Percentiles rank a stretch among this genome's conserved stretches.
Conservation (phyloP, 306 rosid species). For the Begonia peltatifolia region DNA sequence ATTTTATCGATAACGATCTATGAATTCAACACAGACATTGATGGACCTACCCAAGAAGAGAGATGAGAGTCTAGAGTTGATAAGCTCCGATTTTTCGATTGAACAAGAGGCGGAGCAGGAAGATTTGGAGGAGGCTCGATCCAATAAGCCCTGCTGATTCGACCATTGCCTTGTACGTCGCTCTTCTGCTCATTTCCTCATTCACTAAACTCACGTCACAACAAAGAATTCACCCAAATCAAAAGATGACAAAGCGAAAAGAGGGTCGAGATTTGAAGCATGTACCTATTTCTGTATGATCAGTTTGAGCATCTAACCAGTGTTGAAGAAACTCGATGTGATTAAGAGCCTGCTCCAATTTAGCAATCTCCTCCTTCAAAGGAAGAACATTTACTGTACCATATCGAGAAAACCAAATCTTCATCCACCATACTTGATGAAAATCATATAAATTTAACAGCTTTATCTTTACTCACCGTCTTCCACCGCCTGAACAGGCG, state of each 20-base stretch:
- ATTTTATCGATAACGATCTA: background rate
- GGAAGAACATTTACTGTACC: constrained; percentile 75
- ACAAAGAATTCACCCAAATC: background rate
- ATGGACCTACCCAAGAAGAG: background rate
- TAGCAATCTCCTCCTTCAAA: constrained; percentile 61
- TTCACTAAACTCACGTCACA: constrained; percentile 41
- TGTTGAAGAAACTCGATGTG: constrained; percentile 87
- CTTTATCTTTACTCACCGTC: constrained; percentile 41
- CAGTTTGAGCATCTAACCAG: constrained; percentile 90
- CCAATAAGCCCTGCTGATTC: constrained; percentile 67
- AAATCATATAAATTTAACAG: background rate
- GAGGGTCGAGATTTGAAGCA: background rate
- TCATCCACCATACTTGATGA: background rate
- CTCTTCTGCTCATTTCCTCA: constrained; percentile 74
- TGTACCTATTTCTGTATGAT: constrained; percentile 83
- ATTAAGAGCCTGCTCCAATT: constrained; percentile 88
- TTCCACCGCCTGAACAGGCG: constrained; percentile 44
- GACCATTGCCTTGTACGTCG: constrained; percentile 59
- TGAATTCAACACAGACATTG: background rate
- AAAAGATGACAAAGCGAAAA: no score
- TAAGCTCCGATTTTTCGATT: constrained; percentile 63
- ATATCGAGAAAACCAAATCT: constrained; percentile 6
- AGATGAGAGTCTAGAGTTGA: constrained; percentile 29
- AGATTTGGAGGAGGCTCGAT: constrained; percentile 68
- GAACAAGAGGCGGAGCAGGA: constrained; percentile 63